phyloP scores from a whole-genome alignment of 495 filamentous ascomycete genomes.

The Xylaria cubensis region DNA sequence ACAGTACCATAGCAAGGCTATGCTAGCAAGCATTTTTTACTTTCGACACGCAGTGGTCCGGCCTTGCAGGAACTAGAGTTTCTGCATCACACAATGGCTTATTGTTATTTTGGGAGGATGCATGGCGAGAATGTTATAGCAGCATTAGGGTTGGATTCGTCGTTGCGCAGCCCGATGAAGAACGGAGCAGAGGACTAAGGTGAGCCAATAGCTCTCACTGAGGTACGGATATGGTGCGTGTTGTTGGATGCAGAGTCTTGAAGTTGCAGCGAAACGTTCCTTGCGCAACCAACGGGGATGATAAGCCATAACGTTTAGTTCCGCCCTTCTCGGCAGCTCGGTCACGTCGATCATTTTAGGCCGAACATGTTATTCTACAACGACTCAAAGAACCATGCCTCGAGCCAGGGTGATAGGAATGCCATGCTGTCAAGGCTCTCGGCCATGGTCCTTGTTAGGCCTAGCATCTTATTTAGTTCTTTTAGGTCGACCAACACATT shows the following conservation, averaged over 20 bases:
- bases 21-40: background rate
- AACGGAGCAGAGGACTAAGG: background rate
- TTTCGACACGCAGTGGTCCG: background rate
- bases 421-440: background rate
- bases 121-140: background rate
- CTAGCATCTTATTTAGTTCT: background rate
- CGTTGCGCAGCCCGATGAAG: slow-evolving; percentile 11
- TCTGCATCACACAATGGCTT: slow-evolving; percentile 1
- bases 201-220: background rate
- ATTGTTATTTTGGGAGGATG: slow-evolving; percentile 2
- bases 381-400: background rate
- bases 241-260: slow-evolving; percentile 24
- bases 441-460: background rate
- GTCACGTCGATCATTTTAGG: background rate
- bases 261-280: background rate
- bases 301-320: background rate
- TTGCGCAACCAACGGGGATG: slow-evolving; percentile 5
- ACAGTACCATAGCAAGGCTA: background rate
- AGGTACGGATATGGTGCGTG: slow-evolving; percentile 4
- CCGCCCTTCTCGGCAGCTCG: background rate
- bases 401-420: background rate
- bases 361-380: background rate
- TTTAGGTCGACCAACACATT: background rate
- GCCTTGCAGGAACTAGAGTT: background rate
- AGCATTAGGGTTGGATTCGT: slow-evolving; percentile 6